Percentiles rank a stretch among this genome's conserved stretches.
Evolutionary conservation across 257 asterid genomes (phyloP).

Genomic region (Ophiorrhiza pumila): DNA sequence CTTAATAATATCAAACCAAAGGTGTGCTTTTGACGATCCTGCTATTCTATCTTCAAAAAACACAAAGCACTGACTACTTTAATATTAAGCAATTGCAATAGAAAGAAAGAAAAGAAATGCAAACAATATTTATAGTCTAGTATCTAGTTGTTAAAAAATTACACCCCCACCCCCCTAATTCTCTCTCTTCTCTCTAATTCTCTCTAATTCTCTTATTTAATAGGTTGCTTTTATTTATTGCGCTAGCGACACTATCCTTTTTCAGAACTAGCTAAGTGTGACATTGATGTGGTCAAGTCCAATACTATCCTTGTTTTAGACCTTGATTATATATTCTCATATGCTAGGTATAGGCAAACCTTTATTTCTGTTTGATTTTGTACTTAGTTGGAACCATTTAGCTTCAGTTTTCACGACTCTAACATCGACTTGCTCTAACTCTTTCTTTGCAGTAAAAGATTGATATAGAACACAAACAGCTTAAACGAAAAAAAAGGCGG

Average conservation of each 20-base stretch:
- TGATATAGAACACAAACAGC: too few species aligned
- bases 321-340: too few species aligned
- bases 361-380: not conserved
- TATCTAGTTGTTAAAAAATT: too few species aligned
- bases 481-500: too few species aligned
- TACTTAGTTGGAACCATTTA: not conserved
- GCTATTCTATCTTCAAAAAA: not conserved
- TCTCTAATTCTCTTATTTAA: too few species aligned
- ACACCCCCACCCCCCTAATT: too few species aligned
- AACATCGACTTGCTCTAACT: not conserved
- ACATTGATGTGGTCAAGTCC: not conserved
- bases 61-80: not conserved
- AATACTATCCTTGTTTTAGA: not conserved
- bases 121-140: not conserved
- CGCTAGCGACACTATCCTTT: not conserved
- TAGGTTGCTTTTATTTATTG: not conserved
- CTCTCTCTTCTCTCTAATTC: not conserved
- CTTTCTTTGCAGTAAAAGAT: too few species aligned
- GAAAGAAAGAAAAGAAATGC: not conserved
- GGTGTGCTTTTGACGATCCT: slow-evolving; percentile 36
- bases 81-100: not conserved
- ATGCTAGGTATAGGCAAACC: not conserved
- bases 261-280: not conserved
- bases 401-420: not conserved
- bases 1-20: slow-evolving; percentile 59